phyloP scores from a whole-genome alignment of 2,329 filamentous ascomycete species.

The Sphaerulina musiva region DNA sequence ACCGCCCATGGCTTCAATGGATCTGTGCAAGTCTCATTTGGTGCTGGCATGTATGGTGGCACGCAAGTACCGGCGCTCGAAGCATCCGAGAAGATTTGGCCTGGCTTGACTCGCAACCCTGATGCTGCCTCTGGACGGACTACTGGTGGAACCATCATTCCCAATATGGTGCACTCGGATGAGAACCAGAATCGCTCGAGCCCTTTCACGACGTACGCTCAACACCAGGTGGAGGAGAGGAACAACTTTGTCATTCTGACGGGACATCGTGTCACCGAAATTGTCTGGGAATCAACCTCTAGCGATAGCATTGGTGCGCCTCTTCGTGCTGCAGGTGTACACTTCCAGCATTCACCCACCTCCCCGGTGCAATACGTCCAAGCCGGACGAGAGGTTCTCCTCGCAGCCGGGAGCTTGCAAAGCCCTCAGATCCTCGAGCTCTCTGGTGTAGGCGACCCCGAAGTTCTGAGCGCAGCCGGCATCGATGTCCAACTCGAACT shows the following conservation, averaged over 20 bases:
- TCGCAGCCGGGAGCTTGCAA: constrained; percentile 52
- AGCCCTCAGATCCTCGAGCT: constrained; percentile 55
- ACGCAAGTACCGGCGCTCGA: constrained; percentile 24
- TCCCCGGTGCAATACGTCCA: constrained; percentile 18
- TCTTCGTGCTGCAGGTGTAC: constrained; percentile 20
- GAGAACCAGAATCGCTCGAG: constrained; percentile 25
- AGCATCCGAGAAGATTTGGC: constrained; percentile 20
- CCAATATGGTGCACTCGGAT: constrained; percentile 24
- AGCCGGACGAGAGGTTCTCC: constrained; percentile 40
- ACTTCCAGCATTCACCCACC: constrained; percentile 18
- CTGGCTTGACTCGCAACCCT: constrained; percentile 14
- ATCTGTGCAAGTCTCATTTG: constrained; percentile 25
- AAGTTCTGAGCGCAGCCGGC: constrained; percentile 15
- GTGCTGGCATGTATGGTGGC: constrained; percentile 23
- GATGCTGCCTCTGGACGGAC: constrained; percentile 25
- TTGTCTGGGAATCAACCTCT: constrained; percentile 15
- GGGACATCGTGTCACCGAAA: constrained; percentile 25
- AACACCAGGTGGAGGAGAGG: constrained; percentile 20
- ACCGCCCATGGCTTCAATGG: constrained; percentile 19
- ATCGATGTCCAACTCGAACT: constrained; percentile 26
- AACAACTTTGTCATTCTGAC: constrained; percentile 26
- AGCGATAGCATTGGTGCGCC: not conserved
- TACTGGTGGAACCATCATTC: constrained; percentile 25
- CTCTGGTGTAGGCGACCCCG: constrained; percentile 50
- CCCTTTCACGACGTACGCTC: constrained; percentile 25